Base-by-base conservation (phyloP, 306 rosid genomes). In the Vigna radiata region DNA sequence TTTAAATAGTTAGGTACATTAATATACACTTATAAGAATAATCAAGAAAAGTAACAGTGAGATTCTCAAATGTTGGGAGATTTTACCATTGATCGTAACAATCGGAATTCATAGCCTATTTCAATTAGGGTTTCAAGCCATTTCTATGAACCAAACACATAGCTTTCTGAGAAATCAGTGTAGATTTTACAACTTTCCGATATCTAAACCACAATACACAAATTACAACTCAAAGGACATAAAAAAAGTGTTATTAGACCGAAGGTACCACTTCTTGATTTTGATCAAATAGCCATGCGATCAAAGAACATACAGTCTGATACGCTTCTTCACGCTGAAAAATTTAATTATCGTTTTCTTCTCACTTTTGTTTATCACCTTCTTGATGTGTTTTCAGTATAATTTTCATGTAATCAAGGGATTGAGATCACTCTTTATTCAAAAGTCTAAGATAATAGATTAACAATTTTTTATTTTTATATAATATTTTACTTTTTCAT, bases 91-190 rank as follows among this genome's bases (percentile, higher is more conserved):
- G 18, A 31, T 77, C 61, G 13, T 58, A 46, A 33, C 27, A 49
- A 55, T 48, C 70, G 11, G 29, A 78, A 47, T 61, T 47, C 37
- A 39, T 61, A 3, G 43, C 29, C 11, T 6, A 39, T 48, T 62
- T 21, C 8, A 70, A 54, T 33, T 74, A 81, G 84, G 84, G 80
- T 81, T 74, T 81, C 41, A 58, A 75, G 16, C 41, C 48, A 81
- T 53, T 58, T 66, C 43, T 8, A 37, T 44, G 70, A 80, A 72
- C 55, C 79, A 64, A 79, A 53, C 47, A 71, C 78, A 12, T 23
- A 13, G 6, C 7, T 17, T 75, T 53, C 15, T 8, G 19, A 3
- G 19, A 53, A 52, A 63, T 41, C 10, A 60, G 60, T 79, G 68
- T 79, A 17, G 41, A 55, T 60, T 59, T 23, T 18, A 21, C 15